A percentile compares a stretch with the other conserved stretches of the same genome.
Conservation (phyloP, 2,329 filamentous ascomycete species). For the Aspergillus persii region DNA sequence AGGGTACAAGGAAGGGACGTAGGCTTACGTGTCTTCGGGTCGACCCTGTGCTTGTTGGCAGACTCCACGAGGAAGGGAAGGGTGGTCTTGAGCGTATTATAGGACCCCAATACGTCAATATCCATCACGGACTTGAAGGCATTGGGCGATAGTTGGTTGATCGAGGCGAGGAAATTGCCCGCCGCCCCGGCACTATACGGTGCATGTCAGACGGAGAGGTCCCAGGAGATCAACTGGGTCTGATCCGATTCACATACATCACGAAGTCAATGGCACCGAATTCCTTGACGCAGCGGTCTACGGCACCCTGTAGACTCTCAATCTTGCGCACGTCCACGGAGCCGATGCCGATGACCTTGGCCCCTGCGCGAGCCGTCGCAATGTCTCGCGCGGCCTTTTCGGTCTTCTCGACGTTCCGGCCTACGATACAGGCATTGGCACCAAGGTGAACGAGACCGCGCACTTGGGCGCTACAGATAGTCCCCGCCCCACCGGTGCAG, state of each 20-base stretch:
- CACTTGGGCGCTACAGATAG: slow-evolving; percentile 92
- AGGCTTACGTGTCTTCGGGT: slow-evolving; percentile 52
- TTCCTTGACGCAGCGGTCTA: slow-evolving; percentile 75
- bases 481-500: slow-evolving; percentile 89
- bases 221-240: background rate
- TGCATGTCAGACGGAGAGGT: slow-evolving; percentile 10
- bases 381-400: slow-evolving; percentile 78
- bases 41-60: slow-evolving; percentile 60
- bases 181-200: slow-evolving; percentile 76
- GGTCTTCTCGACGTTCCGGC: slow-evolving; percentile 85
- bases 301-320: slow-evolving; percentile 67
- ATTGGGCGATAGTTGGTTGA: slow-evolving; percentile 77
- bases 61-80: slow-evolving; percentile 77
- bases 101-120: slow-evolving; percentile 91
- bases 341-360: slow-evolving; percentile 84
- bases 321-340: slow-evolving; percentile 70
- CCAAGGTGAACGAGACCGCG: slow-evolving; percentile 87
- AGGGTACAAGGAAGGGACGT: background rate
- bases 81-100: slow-evolving; percentile 91
- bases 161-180: slow-evolving; percentile 89
- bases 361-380: slow-evolving; percentile 70
- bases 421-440: slow-evolving; percentile 90
- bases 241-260: slow-evolving; percentile 60
- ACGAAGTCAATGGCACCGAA: slow-evolving; percentile 88
- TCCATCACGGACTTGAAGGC: slow-evolving; percentile 95